phyloP scores from a whole-genome alignment of 805 yeast genomes.

The Metschnikowia shivogae region DNA sequence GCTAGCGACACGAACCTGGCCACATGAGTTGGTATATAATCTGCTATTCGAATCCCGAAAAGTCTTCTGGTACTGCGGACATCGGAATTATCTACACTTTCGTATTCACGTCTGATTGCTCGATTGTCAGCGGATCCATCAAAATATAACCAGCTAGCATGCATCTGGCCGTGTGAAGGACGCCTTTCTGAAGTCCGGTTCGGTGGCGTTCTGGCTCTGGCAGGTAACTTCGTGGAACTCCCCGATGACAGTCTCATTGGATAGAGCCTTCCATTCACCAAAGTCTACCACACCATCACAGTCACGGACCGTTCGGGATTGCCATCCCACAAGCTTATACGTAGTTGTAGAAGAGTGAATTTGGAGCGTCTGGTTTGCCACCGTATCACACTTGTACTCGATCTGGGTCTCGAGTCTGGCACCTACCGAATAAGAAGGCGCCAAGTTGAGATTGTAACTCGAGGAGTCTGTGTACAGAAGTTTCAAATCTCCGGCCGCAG shows the following conservation, averaged over 20 bases:
- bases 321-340: conserved; percentile 8
- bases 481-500: not conserved
- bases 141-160: no score
- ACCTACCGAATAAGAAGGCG: not conserved
- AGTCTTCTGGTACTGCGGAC: no score
- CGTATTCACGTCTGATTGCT: no score
- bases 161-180: no score
- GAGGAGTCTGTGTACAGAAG: no score
- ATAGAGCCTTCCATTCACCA: conserved; percentile 6
- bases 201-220: not conserved
- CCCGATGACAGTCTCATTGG: not conserved
- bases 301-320: conserved; percentile 1
- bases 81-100: no score
- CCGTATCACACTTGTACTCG: conserved; percentile 11
- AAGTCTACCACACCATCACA: not conserved
- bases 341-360: conserved; percentile 2
- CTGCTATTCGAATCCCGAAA: no score
- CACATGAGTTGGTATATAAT: no score
- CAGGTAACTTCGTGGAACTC: conserved; percentile 7
- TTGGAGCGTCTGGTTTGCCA: conserved; percentile 9
- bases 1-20: no score
- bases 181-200: not conserved
- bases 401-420: conserved; percentile 6
- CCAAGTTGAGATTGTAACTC: no score
- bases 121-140: no score